phyloP scores from a whole-genome alignment of 1,284 basidiomycete genomes.

The Takashimella koratensis region DNA sequence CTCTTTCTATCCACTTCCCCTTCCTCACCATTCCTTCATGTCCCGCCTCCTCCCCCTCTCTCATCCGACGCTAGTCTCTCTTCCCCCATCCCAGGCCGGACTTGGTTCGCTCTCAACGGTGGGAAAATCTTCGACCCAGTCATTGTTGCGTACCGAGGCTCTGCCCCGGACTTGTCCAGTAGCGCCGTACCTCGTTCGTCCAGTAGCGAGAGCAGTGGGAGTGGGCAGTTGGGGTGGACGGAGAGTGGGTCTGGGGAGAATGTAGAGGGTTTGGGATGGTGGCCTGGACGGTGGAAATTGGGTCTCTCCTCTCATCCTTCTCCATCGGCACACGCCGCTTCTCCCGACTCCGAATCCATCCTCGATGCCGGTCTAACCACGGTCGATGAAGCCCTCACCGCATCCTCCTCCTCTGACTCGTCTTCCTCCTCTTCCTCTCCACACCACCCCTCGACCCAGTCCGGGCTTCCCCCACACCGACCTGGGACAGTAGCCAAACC shows the following conservation, averaged over 20 bases:
- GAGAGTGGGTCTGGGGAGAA: background rate
- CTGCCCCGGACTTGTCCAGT: background rate
- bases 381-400: background rate
- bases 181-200: background rate
- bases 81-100: conserved; percentile 23
- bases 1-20: conserved; percentile 39
- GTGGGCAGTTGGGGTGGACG: background rate
- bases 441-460: background rate
- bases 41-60: conserved; percentile 1
- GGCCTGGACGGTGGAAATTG: conserved; percentile 9
- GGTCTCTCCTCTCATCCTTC: conserved; percentile 1
- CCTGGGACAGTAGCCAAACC: conserved; percentile 14
- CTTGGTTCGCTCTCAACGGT: conserved; percentile 28
- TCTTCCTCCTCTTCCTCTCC: background rate
- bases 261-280: conserved; percentile 2
- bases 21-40: conserved; percentile 35
- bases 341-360: background rate
- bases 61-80: conserved; percentile 5
- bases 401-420: background rate
- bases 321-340: background rate
- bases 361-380: background rate
- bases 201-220: background rate
- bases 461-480: background rate
- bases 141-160: conserved; percentile 26
- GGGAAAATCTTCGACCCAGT: conserved; percentile 34